Base-by-base conservation (phyloP, 2,329 filamentous ascomycete species). In the Verticillium dahliae region DNA sequence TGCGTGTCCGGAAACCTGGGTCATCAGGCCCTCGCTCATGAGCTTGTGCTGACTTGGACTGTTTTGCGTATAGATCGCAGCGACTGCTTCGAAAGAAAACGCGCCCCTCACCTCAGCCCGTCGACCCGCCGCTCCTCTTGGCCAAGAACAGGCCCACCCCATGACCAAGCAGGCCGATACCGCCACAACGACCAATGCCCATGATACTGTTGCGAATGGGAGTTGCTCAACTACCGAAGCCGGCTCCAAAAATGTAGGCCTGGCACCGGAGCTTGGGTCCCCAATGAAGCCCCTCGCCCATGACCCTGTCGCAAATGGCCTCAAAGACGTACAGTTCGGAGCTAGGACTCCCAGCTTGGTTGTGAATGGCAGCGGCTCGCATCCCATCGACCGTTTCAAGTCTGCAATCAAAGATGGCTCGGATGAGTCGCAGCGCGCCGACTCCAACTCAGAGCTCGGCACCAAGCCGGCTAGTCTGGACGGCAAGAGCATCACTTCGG, bases 401-500 rank as follows among this genome's bases (percentile, higher is more conserved):
- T 65, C 68, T 14, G 66, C 68, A 58, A 74, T 72, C 61, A 76
- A 75, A 65, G 79, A 81, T 54, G 76, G 76, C 34, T 85, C 82
- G 2, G 83, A 85, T 63, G 83, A 84, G 57, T 85, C 83, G 14
- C 82, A 82, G 66, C 80, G 80, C 69, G 82, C 83, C 52, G 86
- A 89, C 70, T 88, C 85, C 2, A 83, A 77, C 67, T 89, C 85
- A 3, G 86, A 89, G 61, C 75, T 87, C 34, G 85, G 81, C 45
- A 92, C 88, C 2, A 97, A 97, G 75, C 91, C 91, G 59, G 90
- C 91, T 39, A 97, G 92, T 71, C 81, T 97, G 50, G 94, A 97
- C 73, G 92, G 91, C 57, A 97, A 97, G 78, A 97, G 93, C 73
- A 91, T 96, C 69, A 92, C 92, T 4, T 98, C 94, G 33, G 92